These are phyloP conservation scores for Diaporthe helianthi DNA, from an alignment of 2,329 filamentous ascomycete genomes.

Conservation along the genomic window DNA sequence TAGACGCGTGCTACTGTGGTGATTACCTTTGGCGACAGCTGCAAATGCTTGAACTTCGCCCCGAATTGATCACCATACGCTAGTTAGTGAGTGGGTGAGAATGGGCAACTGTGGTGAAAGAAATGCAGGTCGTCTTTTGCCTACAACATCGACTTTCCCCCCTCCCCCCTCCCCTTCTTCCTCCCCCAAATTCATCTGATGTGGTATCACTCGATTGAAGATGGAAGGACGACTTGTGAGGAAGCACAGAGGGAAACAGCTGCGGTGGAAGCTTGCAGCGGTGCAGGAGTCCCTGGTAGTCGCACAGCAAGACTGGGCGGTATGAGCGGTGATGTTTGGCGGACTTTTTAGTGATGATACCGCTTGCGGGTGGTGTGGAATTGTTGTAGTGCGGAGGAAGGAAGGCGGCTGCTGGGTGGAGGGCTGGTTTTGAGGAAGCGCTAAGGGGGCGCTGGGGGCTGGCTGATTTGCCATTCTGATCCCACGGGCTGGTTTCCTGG, in stretches of 20 bases:
- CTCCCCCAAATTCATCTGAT: neutral
- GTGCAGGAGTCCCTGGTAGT: neutral
- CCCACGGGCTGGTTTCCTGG: constrained; percentile 34
- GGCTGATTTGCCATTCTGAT: constrained; percentile 32
- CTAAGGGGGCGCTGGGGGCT: constrained; percentile 27
- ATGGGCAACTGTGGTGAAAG: neutral
- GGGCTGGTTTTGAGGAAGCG: constrained; percentile 34
- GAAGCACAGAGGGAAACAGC: neutral
- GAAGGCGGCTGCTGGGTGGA: constrained; percentile 25
- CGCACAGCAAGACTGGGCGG: neutral
- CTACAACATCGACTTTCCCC: neutral
- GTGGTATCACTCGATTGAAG: neutral
- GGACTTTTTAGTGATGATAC: neutral
- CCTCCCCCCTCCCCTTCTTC: too few relatives aligned
- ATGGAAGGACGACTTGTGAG: neutral
- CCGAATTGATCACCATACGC: neutral
- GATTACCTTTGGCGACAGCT: neutral
- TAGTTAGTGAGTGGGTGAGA: neutral
- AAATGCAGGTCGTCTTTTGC: neutral
- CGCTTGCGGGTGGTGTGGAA: constrained; percentile 9
- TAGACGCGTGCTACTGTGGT: neutral
- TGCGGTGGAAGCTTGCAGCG: constrained; percentile 2
- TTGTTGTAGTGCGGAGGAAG: constrained; percentile 26
- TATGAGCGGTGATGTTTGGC: neutral
- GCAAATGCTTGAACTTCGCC: too few relatives aligned